Base-by-base conservation (phyloP, 805 yeast species). In the Ascoidea rubescens region DNA sequence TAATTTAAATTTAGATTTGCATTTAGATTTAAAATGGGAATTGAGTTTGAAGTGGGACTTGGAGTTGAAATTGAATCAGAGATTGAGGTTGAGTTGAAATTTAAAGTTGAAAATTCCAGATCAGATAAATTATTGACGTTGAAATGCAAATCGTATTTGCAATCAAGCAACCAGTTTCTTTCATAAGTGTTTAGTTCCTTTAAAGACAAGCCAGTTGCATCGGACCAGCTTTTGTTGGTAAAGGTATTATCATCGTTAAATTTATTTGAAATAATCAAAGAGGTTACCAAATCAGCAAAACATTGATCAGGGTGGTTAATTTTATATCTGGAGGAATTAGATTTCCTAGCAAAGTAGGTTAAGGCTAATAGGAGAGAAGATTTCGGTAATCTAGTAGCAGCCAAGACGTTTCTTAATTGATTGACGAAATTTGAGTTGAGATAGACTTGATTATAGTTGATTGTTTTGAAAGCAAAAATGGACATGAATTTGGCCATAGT, bases 181-280 rank as follows among this genome's bases (percentile, higher is more conserved):
- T 91, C 99, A 55, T 79, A 69, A 16, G 64, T 60, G 61, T 90
- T 88, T 56, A 91, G 73, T 43, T 74, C 67, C 2, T 62, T 62
- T 49, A 87, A 72, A 5, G 78, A 67, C 56, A 91, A 74, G 17
- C 95, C 95, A 5, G 96, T 86, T n/a, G 97, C 98, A 56, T 88
- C 89, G 46, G 88, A 78, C 99, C 99, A 91, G 5, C 96, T 87
- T 62, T 81, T 82, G 69, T 91, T 91, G 55, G 96, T 88, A 64
- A 91, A 91, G 32, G 97, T 91, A 69, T 91, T 89, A 70, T 91
- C 99, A 68, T 91, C 98, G 64, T 90, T 88, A 66, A 88, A 87
- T 69, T 91, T 91, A 71, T 91, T 91, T 48, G 96, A 95, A 55
- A 91, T 71, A 44, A 91, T 78, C 47, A 91, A 73, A 2, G 95